Evolutionary conservation across 441 rosid genomes (phyloP).

Genomic region (Populus hybrid): DNA sequence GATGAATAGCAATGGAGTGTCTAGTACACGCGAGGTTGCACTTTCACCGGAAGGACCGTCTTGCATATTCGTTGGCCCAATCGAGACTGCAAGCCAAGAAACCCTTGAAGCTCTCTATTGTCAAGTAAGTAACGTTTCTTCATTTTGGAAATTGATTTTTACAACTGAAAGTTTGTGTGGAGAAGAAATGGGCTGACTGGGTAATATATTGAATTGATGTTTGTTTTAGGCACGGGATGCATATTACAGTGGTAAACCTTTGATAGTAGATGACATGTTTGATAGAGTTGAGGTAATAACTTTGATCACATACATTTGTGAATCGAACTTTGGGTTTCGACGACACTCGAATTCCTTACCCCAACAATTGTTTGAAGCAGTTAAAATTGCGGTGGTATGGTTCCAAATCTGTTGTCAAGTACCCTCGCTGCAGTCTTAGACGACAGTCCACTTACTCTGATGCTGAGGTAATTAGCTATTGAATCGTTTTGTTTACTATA

Average conservation of each 20-base stretch:
- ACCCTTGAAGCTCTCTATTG: constrained; percentile 88
- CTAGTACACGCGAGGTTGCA: constrained; percentile 19
- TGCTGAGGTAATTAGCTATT: constrained; percentile 67
- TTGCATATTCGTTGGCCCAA: constrained; percentile 83
- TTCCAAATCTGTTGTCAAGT: constrained; percentile 86
- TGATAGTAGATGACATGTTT: constrained; percentile 94
- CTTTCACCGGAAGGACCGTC: constrained; percentile 67
- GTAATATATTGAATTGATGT: constrained; percentile 1
- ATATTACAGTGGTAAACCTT: constrained; percentile 79
- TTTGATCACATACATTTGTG: neutral
- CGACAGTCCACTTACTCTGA: constrained; percentile 82
- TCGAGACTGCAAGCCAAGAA: constrained; percentile 89
- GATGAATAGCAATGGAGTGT: constrained; percentile 30
- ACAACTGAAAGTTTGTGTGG: neutral
- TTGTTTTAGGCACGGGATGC: constrained; percentile 72
- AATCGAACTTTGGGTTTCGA: neutral
- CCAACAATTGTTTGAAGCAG: constrained; percentile 36
- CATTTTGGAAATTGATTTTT: neutral
- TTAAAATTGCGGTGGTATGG: constrained; percentile 84
- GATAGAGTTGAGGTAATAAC: constrained; percentile 86
- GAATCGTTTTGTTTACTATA: neutral
- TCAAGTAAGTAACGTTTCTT: constrained; percentile 43
- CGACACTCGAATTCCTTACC: neutral
- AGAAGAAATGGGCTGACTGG: neutral
- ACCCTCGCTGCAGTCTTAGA: constrained; percentile 91